Base-by-base conservation (phyloP, 352 stramenopile species). In the Phytopythium helicoides region DNA sequence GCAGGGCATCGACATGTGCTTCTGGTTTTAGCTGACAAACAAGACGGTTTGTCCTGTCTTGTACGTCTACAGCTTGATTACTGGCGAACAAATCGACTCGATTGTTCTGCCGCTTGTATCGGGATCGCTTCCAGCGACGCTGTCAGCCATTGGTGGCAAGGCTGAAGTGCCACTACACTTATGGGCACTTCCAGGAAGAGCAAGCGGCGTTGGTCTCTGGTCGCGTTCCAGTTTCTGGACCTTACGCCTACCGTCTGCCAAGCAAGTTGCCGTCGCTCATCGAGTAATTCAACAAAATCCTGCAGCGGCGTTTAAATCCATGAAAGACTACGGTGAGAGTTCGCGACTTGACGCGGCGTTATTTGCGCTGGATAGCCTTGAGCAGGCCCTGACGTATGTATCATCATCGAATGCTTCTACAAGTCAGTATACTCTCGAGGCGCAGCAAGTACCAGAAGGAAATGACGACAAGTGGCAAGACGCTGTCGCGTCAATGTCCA, bases 331-430 rank as follows among this genome's bases (percentile, higher is more conserved):
- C 50, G 80, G 81, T 21, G 54, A 57, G 44, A 79, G 54, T 21
- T 68, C 74, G 6, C 64, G 73, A 42, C 77, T 91, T 34, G 81
- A 89, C 41, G 63, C 77, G 12, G 75, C 83, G 18, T 57, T 66
- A 1, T 74, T 84, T 26, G 80, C 78, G 3, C 70, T 95, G 2
- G 80, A 89, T 44, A 54, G 87, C 23, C 59, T 94, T 19, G 62
- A 85, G 42, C 62, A 62, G 12, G 44, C 55, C 10, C 21, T 34
- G 33, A 48, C 23, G 7, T 54, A 56, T 10, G 35, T 61, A 18
- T 60, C 54, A 16, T 39, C 52, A 40, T 25, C 47, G 28, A 33
- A 33, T 33, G 28, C 28, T 10, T 5, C 28, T 5, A 33, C 28
- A 5, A 33, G n/a, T n/a, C n/a, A n/a, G n/a, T n/a, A n/a, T n/a